Evolutionary conservation across 805 yeast species (phyloP).

Genomic region (Debaryomyces tyrocola): DNA sequence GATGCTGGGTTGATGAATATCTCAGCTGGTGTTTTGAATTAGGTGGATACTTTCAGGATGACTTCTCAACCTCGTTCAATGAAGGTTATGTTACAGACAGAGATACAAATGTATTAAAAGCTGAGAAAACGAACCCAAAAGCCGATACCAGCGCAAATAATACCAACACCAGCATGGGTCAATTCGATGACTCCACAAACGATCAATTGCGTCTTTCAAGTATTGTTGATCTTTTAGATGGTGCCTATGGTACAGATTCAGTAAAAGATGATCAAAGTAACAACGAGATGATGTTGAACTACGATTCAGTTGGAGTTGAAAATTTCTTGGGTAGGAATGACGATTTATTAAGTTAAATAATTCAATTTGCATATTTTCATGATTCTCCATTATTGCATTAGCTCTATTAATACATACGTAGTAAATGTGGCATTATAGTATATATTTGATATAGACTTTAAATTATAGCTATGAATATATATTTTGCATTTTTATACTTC

Average conservation of each 20-base stretch:
- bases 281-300: slow-evolving; percentile 8
- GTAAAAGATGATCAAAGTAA: slow-evolving; percentile 2
- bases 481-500: too few species aligned
- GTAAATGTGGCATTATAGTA: too few species aligned
- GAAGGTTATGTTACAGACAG: background rate
- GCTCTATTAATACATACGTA: too few species aligned
- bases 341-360: slow-evolving; percentile 1
- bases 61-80: slow-evolving; percentile 12
- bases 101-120: background rate
- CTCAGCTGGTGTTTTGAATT: slow-evolving; percentile 65
- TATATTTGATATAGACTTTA: too few species aligned
- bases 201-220: slow-evolving; percentile 4
- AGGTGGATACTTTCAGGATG: slow-evolving; percentile 50
- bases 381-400: too few species aligned
- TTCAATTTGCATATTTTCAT: background rate
- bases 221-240: slow-evolving; percentile 18
- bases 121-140: background rate
- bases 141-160: slow-evolving; percentile 4
- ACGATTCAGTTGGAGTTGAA: slow-evolving; percentile 13
- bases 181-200: slow-evolving; percentile 6
- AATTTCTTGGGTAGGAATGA: slow-evolving; percentile 11
- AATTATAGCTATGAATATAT: too few species aligned
- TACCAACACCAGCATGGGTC: slow-evolving; percentile 2
- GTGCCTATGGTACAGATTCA: slow-evolving; percentile 12
- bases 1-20: slow-evolving; percentile 79